These are phyloP conservation scores for Erodium chrysanthum DNA, from an alignment of 441 rosid species.

Conservation along the genomic window DNA sequence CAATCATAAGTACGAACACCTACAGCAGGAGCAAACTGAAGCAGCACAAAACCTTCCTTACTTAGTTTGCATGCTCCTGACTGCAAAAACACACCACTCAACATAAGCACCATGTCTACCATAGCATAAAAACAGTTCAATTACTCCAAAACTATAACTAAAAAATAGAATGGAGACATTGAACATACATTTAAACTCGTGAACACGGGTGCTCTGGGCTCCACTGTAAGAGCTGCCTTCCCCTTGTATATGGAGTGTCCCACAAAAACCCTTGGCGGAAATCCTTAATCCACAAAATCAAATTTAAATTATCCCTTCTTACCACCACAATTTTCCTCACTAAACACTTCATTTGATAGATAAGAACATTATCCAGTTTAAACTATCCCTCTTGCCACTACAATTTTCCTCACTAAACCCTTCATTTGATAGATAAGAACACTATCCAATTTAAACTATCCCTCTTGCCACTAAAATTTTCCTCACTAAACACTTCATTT, in stretches of 20 bases:
- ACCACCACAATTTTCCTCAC: neutral
- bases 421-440: neutral
- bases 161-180: neutral
- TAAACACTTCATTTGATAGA: no score
- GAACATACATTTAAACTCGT: constrained; percentile 51
- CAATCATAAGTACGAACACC: constrained; percentile 78
- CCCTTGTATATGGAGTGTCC: constrained; percentile 91
- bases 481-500: neutral
- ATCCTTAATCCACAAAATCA: constrained; percentile 2
- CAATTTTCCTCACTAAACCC: no score
- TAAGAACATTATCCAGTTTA: no score
- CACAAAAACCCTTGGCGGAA: constrained; percentile 46
- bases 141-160: neutral
- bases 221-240: constrained; percentile 78
- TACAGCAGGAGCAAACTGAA: constrained; percentile 85
- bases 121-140: neutral
- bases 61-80: constrained; percentile 70
- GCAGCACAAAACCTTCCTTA: constrained; percentile 58
- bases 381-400: no score
- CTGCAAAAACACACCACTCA: constrained; percentile 27
- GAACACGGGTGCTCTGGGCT: constrained; percentile 78
- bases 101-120: neutral
- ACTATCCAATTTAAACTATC: no score
- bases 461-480: no score
- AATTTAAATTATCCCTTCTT: neutral